Percentiles rank a stretch among this genome's conserved stretches.
Conservation (phyloP, 495 filamentous ascomycete genomes). For the Daldinia grandis region DNA sequence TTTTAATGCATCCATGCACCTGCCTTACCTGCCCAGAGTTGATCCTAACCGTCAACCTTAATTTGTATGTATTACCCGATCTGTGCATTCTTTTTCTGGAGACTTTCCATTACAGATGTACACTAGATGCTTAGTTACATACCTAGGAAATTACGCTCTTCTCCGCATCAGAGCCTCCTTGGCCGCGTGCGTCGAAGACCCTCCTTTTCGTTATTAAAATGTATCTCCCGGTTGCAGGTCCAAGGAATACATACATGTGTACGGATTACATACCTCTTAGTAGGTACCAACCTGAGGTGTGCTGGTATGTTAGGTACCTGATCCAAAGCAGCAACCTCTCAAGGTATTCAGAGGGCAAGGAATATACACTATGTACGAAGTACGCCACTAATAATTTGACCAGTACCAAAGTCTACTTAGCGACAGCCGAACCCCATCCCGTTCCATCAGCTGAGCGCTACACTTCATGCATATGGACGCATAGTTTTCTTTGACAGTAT, state of each 20-base stretch:
- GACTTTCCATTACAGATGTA: neutral
- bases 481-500: neutral
- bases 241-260: too few relatives aligned
- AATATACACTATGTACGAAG: neutral
- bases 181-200: neutral
- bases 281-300: too few relatives aligned
- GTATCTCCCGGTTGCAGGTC: neutral
- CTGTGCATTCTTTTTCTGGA: neutral
- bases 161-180: conserved; percentile 8
- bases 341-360: neutral
- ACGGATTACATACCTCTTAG: too few relatives aligned
- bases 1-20: neutral
- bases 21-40: neutral
- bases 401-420: neutral
- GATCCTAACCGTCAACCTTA: conserved; percentile 4
- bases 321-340: neutral
- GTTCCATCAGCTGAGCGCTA: neutral
- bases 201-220: neutral
- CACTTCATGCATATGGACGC: neutral
- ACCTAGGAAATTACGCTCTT: neutral
- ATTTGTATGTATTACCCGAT: conserved; percentile 2
- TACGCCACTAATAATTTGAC: neutral
- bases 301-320: neutral
- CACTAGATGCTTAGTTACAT: neutral
- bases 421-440: neutral